These are phyloP conservation scores for Ulmus americana DNA, from an alignment of 331 rosid species.

Conservation along the genomic window DNA sequence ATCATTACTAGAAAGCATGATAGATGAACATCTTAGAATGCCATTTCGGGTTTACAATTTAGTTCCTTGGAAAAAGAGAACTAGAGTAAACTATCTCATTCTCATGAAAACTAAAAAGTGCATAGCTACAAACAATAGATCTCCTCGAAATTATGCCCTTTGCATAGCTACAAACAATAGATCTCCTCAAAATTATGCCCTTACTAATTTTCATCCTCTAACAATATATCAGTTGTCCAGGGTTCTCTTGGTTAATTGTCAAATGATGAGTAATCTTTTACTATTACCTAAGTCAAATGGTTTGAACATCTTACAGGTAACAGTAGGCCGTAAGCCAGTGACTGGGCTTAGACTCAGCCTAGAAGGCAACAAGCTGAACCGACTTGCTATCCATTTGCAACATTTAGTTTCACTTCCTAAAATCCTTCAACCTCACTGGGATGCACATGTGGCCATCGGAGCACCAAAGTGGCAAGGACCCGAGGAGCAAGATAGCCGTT, in stretches of 20 bases:
- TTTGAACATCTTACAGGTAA: constrained; percentile 55
- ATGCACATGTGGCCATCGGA: constrained; percentile 81
- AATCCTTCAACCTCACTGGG: constrained; percentile 96
- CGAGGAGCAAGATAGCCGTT: constrained; percentile 98
- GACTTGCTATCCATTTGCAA: constrained; percentile 84
- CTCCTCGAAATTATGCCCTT: neutral
- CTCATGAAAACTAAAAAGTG: neutral
- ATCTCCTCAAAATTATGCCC: neutral
- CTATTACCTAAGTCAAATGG: constrained; percentile 10
- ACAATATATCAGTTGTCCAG: neutral
- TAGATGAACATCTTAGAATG: neutral
- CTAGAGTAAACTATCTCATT: neutral
- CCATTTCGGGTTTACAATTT: neutral
- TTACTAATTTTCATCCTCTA: neutral
- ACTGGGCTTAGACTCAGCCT: constrained; percentile 88
- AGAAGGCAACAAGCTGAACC: constrained; percentile 81
- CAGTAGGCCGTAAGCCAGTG: constrained; percentile 95
- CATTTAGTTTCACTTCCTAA: constrained; percentile 93
- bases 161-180: neutral
- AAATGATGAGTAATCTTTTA: neutral
- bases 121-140: neutral
- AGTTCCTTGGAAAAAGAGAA: neutral
- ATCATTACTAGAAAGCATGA: neutral
- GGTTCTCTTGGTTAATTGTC: neutral
- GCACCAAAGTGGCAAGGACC: constrained; percentile 99